Base-by-base conservation (phyloP, 2,329 filamentous ascomycete species). In the Rutstroemia sydowiana region DNA sequence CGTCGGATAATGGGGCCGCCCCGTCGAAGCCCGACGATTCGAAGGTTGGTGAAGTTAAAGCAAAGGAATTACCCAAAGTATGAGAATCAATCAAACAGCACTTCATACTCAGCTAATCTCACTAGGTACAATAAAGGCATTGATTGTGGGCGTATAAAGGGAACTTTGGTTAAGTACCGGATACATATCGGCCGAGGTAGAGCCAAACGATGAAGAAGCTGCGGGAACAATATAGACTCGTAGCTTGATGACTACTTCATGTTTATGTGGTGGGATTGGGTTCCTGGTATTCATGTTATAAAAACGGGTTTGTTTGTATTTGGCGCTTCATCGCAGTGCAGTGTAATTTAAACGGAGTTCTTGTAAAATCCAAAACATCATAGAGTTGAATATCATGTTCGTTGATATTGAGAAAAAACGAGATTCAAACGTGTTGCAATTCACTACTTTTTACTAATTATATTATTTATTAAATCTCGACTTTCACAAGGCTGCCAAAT, bases 271-370 rank as follows among this genome's bases (percentile, higher is more conserved):
- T 21, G 39, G 40, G 41, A 31, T 23, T 23, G 28, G 14, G 39
- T 6, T 36, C 42, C 48, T 52, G 37, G 55, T 54, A 59, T 52
- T 57, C 34, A 50, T 53, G 50, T 54, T 46, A 54, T 58, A 53
- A 49, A 56, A 48, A 34, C 45, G 39, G 48, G 59, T 36, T 30
- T 39, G 16, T 42, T 42, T 42, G 48, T 44, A 51, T 51, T 48
- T 46, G 41, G 26, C 50, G 50, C 55, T 43, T 51, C 41, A 48
- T 50, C 54, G 49, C 44, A 50, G 32, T 54, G 40, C 55, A 55
- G 28, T 48, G 55, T 57, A 57, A 59, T 58, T 44, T 52, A 57
- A 52, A 45, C 50, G 56, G 54, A 57, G 56, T 61, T 56, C 59
- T 57, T 63, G 61, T 57, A 57, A 60, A 62, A 61, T 34, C 47